Evolutionary conservation across 176 grass and related monocot species (phyloP).

Genomic region (Pontederia paniculata): DNA sequence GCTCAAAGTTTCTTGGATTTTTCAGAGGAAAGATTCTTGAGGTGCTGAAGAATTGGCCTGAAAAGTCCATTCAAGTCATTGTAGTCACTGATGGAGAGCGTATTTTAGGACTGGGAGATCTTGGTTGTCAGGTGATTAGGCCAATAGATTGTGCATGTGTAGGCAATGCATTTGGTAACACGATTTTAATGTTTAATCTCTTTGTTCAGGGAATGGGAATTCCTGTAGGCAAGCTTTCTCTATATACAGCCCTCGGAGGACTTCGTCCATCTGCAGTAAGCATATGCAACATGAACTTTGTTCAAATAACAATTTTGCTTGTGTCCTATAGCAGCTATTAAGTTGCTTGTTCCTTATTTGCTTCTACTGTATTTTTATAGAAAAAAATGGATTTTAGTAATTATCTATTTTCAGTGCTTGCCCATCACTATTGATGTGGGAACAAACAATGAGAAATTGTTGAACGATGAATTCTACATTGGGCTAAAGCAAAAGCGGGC

Average conservation of each 20-base stretch:
- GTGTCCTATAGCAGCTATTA: too few species aligned
- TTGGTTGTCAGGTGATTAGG: slow-evolving; percentile 87
- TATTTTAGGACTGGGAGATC: slow-evolving; percentile 96
- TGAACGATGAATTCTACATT: slow-evolving; percentile 95
- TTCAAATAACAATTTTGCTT: too few species aligned
- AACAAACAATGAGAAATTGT: slow-evolving; percentile 73
- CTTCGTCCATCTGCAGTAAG: slow-evolving; percentile 88
- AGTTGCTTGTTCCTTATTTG: too few species aligned
- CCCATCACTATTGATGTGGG: slow-evolving; percentile 98
- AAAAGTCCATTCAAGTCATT: slow-evolving; percentile 84
- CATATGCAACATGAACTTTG: not conserved
- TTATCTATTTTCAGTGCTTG: slow-evolving; percentile 52
- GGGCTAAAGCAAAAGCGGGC: slow-evolving; percentile 81
- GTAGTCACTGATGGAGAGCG: slow-evolving; percentile 97
- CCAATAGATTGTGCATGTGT: slow-evolving; percentile 1
- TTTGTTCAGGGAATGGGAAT: slow-evolving; percentile 92
- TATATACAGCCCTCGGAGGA: slow-evolving; percentile 97
- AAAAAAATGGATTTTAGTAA: not conserved
- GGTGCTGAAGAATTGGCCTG: slow-evolving; percentile 97
- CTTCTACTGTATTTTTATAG: too few species aligned
- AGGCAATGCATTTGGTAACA: slow-evolving; percentile 8
- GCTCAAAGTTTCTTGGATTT: slow-evolving; percentile 16
- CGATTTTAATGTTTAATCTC: slow-evolving; percentile 14
- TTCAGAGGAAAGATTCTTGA: slow-evolving; percentile 84
- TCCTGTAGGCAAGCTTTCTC: slow-evolving; percentile 95